These are phyloP conservation scores for Cutaneotrichosporon sp. DNA, from an alignment of 1,284 basidiomycete species.

Conservation along the genomic window DNA sequence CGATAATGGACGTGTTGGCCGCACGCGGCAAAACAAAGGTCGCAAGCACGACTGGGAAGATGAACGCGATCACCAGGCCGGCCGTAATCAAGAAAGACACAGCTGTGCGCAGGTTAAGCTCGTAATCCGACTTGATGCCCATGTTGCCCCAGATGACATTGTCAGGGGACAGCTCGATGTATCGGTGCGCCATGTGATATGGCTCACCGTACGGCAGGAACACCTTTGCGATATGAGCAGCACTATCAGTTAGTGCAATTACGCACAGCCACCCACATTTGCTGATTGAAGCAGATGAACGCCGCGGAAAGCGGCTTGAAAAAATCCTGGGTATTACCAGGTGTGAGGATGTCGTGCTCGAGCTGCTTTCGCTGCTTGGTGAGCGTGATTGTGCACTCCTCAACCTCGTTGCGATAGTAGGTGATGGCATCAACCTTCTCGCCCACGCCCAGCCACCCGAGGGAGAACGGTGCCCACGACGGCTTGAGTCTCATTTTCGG, in stretches of 20 bases:
- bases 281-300: conserved; percentile 89
- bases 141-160: conserved; percentile 69
- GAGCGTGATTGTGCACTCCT: conserved; percentile 35
- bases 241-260: background rate
- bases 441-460: conserved; percentile 64
- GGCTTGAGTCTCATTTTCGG: conserved; percentile 75
- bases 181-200: conserved; percentile 62
- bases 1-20: background rate
- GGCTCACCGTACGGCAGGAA: background rate
- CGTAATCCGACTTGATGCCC: conserved; percentile 68
- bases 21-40: background rate
- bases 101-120: conserved; percentile 62
- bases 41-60: background rate
- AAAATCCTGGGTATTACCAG: conserved; percentile 49
- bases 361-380: conserved; percentile 51
- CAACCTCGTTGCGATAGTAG: conserved; percentile 63
- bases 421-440: conserved; percentile 88
- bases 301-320: conserved; percentile 72
- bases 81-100: conserved; percentile 57
- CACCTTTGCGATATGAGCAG: background rate
- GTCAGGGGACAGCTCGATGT: conserved; percentile 66
- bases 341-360: conserved; percentile 48
- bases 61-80: conserved; percentile 67
- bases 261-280: conserved; percentile 58
- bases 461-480: conserved; percentile 60